Evolutionary conservation across 106 monocot genomes (phyloP), one percentile per base, ranked within the genome.

Genomic region (Dendrobium officinale): DNA sequence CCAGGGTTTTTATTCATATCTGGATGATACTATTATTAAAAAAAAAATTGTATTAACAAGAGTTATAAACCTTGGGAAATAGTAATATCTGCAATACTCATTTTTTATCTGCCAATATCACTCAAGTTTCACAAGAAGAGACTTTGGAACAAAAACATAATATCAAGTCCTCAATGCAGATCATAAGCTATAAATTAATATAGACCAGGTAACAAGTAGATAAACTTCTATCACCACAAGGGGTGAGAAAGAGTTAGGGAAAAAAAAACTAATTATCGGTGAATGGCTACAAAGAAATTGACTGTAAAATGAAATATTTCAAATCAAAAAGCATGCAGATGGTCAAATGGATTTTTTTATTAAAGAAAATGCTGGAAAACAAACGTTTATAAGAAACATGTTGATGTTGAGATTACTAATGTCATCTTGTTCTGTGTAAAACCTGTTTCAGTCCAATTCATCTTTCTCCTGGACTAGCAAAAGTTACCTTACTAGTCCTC

Each of bases 1-100:
- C 91, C 95, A 72, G 91, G 90, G 41, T 58, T 89, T 80, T 93
- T 99, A 75, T 92, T 95, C 95, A 99, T 93, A 86, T 99, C 99
- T 72, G 99, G 99, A 91, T 99, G 99, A 86, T 95, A 99, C 99
- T 99, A 82, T 29, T 79, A 74, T 49, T 24, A 59, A 82, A 75
- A n/a, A 85, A 81, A 79, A 77, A 40, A 74, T 3, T 2, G 59
- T 8, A n/a, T 78, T 19, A 68, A 79, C 24, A 68, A 16, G 16
- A 47, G 67, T 16, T 26, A 31, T 42, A 81, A 75, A 49, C 19
- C 22, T 51, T 41, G 0, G 1, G 19, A 15, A 78, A 27, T 77
- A 48, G 48, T 48, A 48, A 48, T 13, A 13, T 44, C 24, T 56
- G 0, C 4, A 41, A 13, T 10, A 44, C 43, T 20, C 41, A 42